Conservation (phyloP, 345 rosid species). For the Anastatica hierochuntica region DNA sequence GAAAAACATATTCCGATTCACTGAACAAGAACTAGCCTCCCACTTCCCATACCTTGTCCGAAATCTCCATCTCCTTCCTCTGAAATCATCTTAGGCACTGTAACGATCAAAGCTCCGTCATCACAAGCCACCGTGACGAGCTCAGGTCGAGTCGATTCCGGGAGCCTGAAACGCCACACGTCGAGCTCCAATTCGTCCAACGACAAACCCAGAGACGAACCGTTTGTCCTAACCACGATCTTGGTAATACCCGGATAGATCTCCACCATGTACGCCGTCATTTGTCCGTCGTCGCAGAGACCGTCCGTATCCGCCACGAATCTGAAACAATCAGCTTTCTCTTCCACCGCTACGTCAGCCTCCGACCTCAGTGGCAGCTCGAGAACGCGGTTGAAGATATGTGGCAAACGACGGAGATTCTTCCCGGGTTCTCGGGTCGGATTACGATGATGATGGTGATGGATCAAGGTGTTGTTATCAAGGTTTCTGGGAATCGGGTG, state of each 20-base stretch:
- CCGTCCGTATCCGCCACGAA: constrained; percentile 77
- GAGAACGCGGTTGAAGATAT: constrained; percentile 76
- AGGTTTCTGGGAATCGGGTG: constrained; percentile 60
- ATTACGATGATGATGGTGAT: constrained; percentile 39
- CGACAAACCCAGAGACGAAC: constrained; percentile 43
- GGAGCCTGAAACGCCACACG: constrained; percentile 88
- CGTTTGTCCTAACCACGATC: constrained; percentile 69
- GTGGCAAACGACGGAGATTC: constrained; percentile 88
- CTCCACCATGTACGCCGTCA: constrained; percentile 71
- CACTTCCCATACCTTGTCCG: constrained; percentile 70
- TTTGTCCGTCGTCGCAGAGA: constrained; percentile 33
- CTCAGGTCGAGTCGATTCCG: constrained; percentile 80
- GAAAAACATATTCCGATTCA: constrained; percentile 7
- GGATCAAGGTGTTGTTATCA: constrained; percentile 36
- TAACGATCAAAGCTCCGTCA: constrained; percentile 75
- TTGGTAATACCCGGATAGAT: constrained; percentile 86
- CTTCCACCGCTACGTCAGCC: constrained; percentile 77
- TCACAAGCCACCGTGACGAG: constrained; percentile 69
- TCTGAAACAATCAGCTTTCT: constrained; percentile 59
- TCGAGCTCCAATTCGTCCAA: constrained; percentile 76
- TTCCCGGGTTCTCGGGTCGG: constrained; percentile 45
- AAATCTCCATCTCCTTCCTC: constrained; percentile 37
- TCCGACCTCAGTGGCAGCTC: constrained; percentile 91
- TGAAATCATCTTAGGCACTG: constrained; percentile 67
- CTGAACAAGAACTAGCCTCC: constrained; percentile 88